A percentile compares a stretch with the other conserved stretches of the same genome.
Evolutionary conservation across 2,329 filamentous ascomycete genomes (phyloP).

Genomic region (Ramichloridium luteum): DNA sequence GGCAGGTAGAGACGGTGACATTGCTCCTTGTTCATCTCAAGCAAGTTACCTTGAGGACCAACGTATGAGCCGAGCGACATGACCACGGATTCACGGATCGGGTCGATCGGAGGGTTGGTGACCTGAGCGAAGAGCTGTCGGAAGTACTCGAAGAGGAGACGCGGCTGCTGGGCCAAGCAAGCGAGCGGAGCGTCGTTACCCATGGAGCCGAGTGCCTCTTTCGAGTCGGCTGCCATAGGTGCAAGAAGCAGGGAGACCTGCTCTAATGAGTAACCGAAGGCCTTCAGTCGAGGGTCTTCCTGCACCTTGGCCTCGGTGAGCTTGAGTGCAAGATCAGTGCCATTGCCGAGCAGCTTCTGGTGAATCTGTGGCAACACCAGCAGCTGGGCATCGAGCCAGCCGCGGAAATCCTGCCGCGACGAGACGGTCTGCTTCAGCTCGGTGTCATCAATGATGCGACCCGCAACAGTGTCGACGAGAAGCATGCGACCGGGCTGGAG

Average conservation of each 20-base stretch:
- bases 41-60: slow-evolving; percentile 84
- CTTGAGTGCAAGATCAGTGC: slow-evolving; percentile 52
- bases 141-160: slow-evolving; percentile 92
- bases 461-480: slow-evolving; percentile 79
- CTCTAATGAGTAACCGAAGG: slow-evolving; percentile 90
- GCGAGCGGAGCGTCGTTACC: slow-evolving; percentile 91
- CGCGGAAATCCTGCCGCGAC: slow-evolving; percentile 73
- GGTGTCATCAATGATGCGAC: slow-evolving; percentile 85
- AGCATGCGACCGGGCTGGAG: slow-evolving; percentile 93
- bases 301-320: slow-evolving; percentile 62
- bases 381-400: slow-evolving; percentile 78
- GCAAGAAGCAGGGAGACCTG: slow-evolving; percentile 84
- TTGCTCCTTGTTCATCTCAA: slow-evolving; percentile 86
- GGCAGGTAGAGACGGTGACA: slow-evolving; percentile 76
- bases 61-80: slow-evolving; percentile 97
- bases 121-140: slow-evolving; percentile 95
- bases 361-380: slow-evolving; percentile 68
- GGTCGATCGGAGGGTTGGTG: slow-evolving; percentile 94
- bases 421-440: slow-evolving; percentile 84
- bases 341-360: slow-evolving; percentile 45
- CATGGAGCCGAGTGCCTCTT: slow-evolving; percentile 95
- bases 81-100: slow-evolving; percentile 91
- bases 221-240: slow-evolving; percentile 94
- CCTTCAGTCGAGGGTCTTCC: slow-evolving; percentile 69
- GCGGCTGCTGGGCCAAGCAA: slow-evolving; percentile 78